Conservation (phyloP, 2,329 filamentous ascomycete species). For the Nemania abortiva region DNA sequence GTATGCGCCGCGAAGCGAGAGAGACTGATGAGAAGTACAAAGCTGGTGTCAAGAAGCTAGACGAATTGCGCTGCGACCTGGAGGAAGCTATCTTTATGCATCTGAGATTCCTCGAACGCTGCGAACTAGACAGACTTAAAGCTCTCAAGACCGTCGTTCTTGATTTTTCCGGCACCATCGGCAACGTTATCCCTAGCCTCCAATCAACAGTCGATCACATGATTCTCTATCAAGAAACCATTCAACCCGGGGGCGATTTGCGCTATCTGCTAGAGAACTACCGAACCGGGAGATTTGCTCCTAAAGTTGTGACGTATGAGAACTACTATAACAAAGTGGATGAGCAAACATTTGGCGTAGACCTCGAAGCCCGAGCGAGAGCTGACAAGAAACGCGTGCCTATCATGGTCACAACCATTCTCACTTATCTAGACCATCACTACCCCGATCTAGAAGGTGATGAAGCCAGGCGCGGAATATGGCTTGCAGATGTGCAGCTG, state of each 20-base stretch:
- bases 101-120: conserved; percentile 95
- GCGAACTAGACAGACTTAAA: conserved; percentile 94
- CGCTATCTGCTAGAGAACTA: conserved; percentile 97
- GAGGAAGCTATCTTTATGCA: conserved; percentile 95
- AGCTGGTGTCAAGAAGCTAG: conserved; percentile 83
- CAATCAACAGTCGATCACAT: conserved; percentile 98
- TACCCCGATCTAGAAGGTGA: conserved; percentile 98
- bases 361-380: conserved; percentile 92
- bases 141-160: conserved; percentile 98
- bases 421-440: conserved; percentile 95
- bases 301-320: conserved; percentile 92
- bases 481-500: conserved; percentile 92
- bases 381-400: conserved; percentile 97
- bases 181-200: conserved; percentile 96
- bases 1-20: conserved; percentile 85
- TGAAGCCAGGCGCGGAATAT: conserved; percentile 90
- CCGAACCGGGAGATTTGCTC: conserved; percentile 91
- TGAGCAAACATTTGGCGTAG: conserved; percentile 97
- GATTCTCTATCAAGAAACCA: conserved; percentile 98
- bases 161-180: conserved; percentile 96
- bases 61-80: conserved; percentile 91
- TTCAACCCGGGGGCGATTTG: conserved; percentile 91
- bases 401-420: conserved; percentile 87
- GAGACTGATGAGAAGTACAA: conserved; percentile 97
- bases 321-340: conserved; percentile 99